Conservation (phyloP, 441 rosid species). For the Eruca vesicaria region DNA sequence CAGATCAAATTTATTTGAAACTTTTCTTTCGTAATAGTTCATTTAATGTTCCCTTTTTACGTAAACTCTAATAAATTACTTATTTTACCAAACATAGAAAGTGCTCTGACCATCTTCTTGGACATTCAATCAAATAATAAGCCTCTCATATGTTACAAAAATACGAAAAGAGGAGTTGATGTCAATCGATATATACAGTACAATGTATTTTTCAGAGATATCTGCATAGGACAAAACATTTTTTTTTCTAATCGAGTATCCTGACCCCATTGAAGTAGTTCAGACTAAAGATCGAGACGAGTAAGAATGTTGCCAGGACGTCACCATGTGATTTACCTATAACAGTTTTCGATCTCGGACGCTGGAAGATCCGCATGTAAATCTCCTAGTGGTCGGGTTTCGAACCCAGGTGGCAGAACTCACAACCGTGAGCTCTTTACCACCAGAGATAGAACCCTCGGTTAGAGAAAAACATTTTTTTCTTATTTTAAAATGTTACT, state of each 20-base stretch:
- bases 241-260: neutral
- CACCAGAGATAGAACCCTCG: too few relatives aligned
- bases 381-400: too few relatives aligned
- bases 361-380: too few relatives aligned
- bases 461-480: neutral
- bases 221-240: neutral
- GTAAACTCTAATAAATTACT: slow-evolving; percentile 4
- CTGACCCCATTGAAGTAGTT: too few relatives aligned
- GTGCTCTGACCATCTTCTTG: slow-evolving; percentile 15
- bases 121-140: slow-evolving; percentile 15
- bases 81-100: slow-evolving; percentile 15
- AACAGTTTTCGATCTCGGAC: too few relatives aligned
- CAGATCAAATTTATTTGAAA: neutral
- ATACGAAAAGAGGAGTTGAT: slow-evolving; percentile 17
- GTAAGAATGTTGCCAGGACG: too few relatives aligned
- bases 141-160: slow-evolving; percentile 11
- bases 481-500: neutral
- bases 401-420: too few relatives aligned
- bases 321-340: too few relatives aligned
- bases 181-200: neutral
- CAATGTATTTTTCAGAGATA: neutral
- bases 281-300: too few relatives aligned
- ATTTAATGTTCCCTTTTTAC: slow-evolving; percentile 9
- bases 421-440: too few relatives aligned
- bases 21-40: neutral